These are phyloP conservation scores for Tothia fuscella DNA, from an alignment of 2,329 filamentous ascomycete genomes.

Conservation along the genomic window DNA sequence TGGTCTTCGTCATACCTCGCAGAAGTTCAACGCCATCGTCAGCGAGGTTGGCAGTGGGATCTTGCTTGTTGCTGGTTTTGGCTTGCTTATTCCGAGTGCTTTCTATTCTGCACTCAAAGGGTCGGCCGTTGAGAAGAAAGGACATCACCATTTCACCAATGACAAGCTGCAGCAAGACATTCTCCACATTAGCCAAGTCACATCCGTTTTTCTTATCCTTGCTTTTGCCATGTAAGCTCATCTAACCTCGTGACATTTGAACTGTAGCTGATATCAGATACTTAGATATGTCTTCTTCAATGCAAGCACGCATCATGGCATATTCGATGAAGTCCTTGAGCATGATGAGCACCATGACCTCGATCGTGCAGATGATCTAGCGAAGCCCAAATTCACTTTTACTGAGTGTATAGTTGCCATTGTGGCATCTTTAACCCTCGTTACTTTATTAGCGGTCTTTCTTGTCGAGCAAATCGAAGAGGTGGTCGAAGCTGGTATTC, in stretches of 20 bases:
- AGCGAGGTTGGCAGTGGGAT: conserved; percentile 70
- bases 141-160: conserved; percentile 22
- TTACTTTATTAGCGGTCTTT: conserved; percentile 61
- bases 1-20: conserved; percentile 55
- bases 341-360: conserved; percentile 55
- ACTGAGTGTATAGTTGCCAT: conserved; percentile 60
- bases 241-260: too few relatives aligned
- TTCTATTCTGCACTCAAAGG: conserved; percentile 10
- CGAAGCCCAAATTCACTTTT: conserved; percentile 59
- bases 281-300: conserved; percentile 52
- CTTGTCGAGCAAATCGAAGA: conserved; percentile 61
- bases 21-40: conserved; percentile 62
- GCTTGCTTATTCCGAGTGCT: conserved; percentile 8
- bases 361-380: conserved; percentile 48
- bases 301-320: conserved; percentile 61
- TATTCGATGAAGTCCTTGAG: conserved; percentile 64
- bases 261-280: not conserved
- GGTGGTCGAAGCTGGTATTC: conserved; percentile 45
- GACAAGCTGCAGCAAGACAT: conserved; percentile 23
- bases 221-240: conserved; percentile 19
- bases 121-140: not conserved
- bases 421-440: conserved; percentile 50
- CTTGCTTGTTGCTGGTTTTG: conserved; percentile 59
- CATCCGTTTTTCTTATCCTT: conserved; percentile 24
- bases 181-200: conserved; percentile 24